Evolutionary conservation across 495 filamentous ascomycete species (phyloP).

Genomic region (Neurospora terricola): DNA sequence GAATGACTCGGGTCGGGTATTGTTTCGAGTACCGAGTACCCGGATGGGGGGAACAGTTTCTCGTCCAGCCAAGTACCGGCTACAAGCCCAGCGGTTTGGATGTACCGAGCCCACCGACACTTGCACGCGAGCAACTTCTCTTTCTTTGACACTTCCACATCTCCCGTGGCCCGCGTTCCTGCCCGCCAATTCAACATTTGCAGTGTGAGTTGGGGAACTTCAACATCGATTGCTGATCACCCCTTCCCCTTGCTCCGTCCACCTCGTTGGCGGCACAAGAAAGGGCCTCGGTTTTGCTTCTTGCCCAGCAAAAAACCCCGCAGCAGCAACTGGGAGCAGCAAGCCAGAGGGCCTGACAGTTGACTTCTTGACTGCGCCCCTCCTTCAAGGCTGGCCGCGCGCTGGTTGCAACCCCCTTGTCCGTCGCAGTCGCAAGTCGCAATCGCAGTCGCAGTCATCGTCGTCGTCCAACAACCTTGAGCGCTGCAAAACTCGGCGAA

Average conservation of each 20-base stretch:
- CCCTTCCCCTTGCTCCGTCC: background rate
- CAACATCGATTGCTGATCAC: background rate
- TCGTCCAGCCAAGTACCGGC: background rate
- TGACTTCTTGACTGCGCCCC: background rate
- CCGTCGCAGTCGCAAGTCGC: background rate
- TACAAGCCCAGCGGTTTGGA: background rate
- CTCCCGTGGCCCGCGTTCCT: background rate
- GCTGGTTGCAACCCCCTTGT: background rate
- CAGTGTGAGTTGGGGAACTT: background rate
- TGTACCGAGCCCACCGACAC: background rate
- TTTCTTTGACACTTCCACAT: background rate
- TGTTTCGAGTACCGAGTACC: background rate
- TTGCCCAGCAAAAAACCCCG: conserved; percentile 6
- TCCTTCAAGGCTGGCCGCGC: background rate
- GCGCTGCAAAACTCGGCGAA: background rate
- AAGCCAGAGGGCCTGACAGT: background rate
- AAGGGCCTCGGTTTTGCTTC: background rate
- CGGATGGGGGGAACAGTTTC: background rate
- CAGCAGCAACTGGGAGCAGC: background rate
- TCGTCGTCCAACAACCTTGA: background rate
- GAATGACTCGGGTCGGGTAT: background rate
- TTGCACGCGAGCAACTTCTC: background rate
- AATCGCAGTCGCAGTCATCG: background rate
- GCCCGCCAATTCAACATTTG: background rate
- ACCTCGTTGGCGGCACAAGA: background rate